Conservation (phyloP, 2,329 filamentous ascomycete species). For the Podosphaera leucotricha region DNA sequence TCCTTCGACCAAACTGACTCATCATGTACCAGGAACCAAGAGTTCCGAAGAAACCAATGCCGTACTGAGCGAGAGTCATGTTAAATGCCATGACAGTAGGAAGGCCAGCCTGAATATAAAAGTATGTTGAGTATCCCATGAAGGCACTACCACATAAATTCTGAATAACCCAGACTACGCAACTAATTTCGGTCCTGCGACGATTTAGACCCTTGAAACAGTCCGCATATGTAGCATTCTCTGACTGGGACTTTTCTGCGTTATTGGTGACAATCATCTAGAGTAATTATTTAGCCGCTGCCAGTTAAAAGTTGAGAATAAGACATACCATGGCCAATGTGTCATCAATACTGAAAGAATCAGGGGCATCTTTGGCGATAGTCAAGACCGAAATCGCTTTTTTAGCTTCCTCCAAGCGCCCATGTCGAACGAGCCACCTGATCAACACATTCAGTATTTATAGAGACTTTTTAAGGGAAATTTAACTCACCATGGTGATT, state of each 20-base stretch:
- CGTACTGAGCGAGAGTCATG: constrained; percentile 37
- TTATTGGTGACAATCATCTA: constrained; percentile 67
- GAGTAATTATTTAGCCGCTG: constrained; percentile 14
- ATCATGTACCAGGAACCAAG: constrained; percentile 43
- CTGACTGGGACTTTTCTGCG: constrained; percentile 44
- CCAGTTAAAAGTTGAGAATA: constrained; percentile 3
- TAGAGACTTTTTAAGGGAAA: background rate
- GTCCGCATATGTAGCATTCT: constrained; percentile 52
- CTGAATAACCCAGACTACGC: constrained; percentile 31
- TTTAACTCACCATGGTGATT: constrained; percentile 27
- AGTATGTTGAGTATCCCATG: constrained; percentile 37
- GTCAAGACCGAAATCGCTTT: constrained; percentile 5
- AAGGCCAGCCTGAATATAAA: constrained; percentile 36
- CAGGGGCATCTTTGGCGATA: constrained; percentile 3
- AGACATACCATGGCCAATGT: constrained; percentile 47
- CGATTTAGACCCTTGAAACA: constrained; percentile 30
- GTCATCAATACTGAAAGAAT: constrained; percentile 34
- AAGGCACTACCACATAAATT: constrained; percentile 39
- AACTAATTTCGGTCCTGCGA: constrained; percentile 29
- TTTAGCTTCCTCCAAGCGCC: constrained; percentile 20
- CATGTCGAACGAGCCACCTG: constrained; percentile 14
- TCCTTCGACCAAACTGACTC: constrained; percentile 34
- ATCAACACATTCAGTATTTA: background rate
- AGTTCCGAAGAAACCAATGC: constrained; percentile 34
- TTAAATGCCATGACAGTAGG: constrained; percentile 28